Conservation (phyloP, 805 yeast species). For the Debaryomyces maramus region DNA sequence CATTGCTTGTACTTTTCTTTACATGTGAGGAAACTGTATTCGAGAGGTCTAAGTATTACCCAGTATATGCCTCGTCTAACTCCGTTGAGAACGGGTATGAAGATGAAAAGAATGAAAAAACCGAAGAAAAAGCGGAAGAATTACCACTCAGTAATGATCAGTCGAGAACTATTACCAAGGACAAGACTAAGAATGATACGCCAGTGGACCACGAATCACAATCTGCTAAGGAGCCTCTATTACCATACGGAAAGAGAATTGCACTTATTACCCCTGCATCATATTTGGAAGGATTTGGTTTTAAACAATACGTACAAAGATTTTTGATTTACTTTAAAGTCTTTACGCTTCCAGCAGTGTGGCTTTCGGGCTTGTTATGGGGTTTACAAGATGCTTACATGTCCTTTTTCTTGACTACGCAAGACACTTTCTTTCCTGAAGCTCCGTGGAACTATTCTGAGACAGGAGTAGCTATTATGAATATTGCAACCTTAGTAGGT, state of each 20-base stretch:
- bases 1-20: conserved; percentile 54
- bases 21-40: conserved; percentile 72
- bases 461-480: conserved; percentile 72
- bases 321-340: conserved; percentile 52
- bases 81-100: conserved; percentile 1
- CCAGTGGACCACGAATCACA: conserved; percentile 6
- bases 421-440: conserved; percentile 64
- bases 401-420: conserved; percentile 72
- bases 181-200: background rate
- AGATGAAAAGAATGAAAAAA: conserved; percentile 5
- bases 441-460: conserved; percentile 67
- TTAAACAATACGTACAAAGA: conserved; percentile 62
- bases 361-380: conserved; percentile 73
- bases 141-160: conserved; percentile 7
- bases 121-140: conserved; percentile 8
- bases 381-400: conserved; percentile 77
- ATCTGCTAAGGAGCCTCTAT: conserved; percentile 11
- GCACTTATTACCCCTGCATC: conserved; percentile 56
- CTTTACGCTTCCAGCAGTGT: conserved; percentile 63
- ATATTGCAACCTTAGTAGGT: conserved; percentile 67
- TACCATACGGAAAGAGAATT: conserved; percentile 47
- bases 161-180: background rate
- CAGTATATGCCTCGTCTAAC: conserved; percentile 6
- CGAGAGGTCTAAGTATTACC: conserved; percentile 48
- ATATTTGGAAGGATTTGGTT: conserved; percentile 61